phyloP scores from a whole-genome alignment of 805 yeast species.

The Hanseniaspora clermontiae region DNA sequence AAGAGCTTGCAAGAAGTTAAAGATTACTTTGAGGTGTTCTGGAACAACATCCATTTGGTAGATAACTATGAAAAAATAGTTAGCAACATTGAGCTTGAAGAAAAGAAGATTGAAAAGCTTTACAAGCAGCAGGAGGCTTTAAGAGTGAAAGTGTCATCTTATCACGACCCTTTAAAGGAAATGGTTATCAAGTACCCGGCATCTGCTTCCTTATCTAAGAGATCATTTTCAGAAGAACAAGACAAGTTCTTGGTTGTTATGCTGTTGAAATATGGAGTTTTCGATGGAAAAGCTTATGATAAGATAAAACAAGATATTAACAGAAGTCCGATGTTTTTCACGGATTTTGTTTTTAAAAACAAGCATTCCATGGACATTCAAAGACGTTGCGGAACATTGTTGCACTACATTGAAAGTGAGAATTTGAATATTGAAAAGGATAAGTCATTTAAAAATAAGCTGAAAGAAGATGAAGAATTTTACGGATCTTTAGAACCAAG shows the following conservation, averaged over 20 bases:
- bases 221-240: slow-evolving; percentile 74
- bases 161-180: slow-evolving; percentile 68
- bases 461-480: slow-evolving; percentile 23
- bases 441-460: slow-evolving; percentile 21
- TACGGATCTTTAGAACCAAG: neutral
- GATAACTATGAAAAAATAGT: slow-evolving; percentile 83
- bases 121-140: slow-evolving; percentile 67
- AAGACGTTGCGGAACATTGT: slow-evolving; percentile 68
- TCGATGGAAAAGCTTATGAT: slow-evolving; percentile 66
- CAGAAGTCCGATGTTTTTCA: slow-evolving; percentile 63
- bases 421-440: slow-evolving; percentile 29
- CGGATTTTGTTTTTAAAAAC: slow-evolving; percentile 77
- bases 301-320: slow-evolving; percentile 61
- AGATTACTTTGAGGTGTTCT: slow-evolving; percentile 66
- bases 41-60: slow-evolving; percentile 64
- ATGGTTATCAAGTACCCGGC: slow-evolving; percentile 62
- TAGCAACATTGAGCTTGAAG: slow-evolving; percentile 75
- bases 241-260: slow-evolving; percentile 78
- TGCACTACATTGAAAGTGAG: slow-evolving; percentile 66
- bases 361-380: slow-evolving; percentile 65
- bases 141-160: slow-evolving; percentile 58
- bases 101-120: slow-evolving; percentile 56
- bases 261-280: slow-evolving; percentile 68
- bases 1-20: slow-evolving; percentile 70
- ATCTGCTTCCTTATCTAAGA: slow-evolving; percentile 42